Base-by-base conservation (phyloP, 495 filamentous ascomycete genomes). In the Aspergillus conjunctus region DNA sequence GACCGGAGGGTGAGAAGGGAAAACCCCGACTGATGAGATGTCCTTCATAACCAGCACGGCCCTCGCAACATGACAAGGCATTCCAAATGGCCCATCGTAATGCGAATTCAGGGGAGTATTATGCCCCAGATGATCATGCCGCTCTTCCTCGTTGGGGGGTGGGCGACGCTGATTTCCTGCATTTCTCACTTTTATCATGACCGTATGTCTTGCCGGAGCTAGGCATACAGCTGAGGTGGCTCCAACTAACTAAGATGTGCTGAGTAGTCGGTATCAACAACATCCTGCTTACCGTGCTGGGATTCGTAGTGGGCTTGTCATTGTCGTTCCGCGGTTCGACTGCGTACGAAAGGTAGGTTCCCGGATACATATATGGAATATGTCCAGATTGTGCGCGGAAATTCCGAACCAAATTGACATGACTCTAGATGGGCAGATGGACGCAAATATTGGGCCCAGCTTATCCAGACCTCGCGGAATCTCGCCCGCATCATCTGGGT, bases 261-360 rank as follows among this genome's bases (percentile, higher is more conserved):
- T 30, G 31, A 31, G 34, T 51, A 78, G 75, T 79, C 20, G 82
- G 81, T 15, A 86, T 93, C 18, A 81, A 82, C 60, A 83, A 79
- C 18, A 80, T 92, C 54, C 79, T 96, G 9, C 82, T 96, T 32
- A 95, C 91, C 9, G 87, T 95, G 8, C 84, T 90, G 34, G 91
- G 91, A 86, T 93, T 96, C 78, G 90, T 94, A 59, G 90, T 96
- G 64, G 89, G 87, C 79, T 73, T 95, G 68, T 83, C 89, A 2
- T 77, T 96, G 61, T 91, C 88, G 20, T 94, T 96, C 77, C 87
- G 91, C 48, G 89, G 85, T 60, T 89, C 89, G 1, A 91, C 90
- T 15, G 91, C 91, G 7, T 96, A 96, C 66, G 91, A 94, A 70
- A 86, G 89, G 66, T 83, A 80, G 50, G 6, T 1, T n/a, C 9